These are phyloP conservation scores for Suhomyces sp. DNA, from an alignment of 805 yeast species.

Conservation along the genomic window DNA sequence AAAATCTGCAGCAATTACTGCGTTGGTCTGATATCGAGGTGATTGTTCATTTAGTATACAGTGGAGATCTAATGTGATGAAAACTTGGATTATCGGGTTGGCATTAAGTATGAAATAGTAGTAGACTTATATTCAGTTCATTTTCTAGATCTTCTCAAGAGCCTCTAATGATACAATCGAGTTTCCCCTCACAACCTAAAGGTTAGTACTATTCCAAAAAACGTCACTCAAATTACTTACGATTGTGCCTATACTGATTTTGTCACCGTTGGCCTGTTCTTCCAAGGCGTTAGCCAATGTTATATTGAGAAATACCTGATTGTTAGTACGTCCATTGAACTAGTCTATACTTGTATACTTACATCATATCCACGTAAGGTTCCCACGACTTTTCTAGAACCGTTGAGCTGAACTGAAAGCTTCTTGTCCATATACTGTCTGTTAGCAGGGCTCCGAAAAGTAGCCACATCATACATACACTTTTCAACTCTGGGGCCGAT, in stretches of 20 bases:
- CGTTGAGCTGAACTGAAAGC: constrained; percentile 71
- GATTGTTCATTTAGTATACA: not conserved
- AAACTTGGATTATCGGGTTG: not conserved
- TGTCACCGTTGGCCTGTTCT: constrained; percentile 48
- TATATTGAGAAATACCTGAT: constrained; percentile 60
- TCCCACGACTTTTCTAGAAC: constrained; percentile 76
- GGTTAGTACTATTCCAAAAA: constrained; percentile 15
- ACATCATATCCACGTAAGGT: constrained; percentile 81
- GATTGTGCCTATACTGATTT: constrained; percentile 60
- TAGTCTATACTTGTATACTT: constrained; percentile 13
- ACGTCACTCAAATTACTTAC: constrained; percentile 31
- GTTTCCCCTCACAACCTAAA: constrained; percentile 67
- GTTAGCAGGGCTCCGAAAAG: constrained; percentile 18
- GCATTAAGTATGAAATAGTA: not conserved
- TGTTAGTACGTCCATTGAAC: constrained; percentile 14
- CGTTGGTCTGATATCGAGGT: not conserved
- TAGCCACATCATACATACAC: constrained; percentile 33
- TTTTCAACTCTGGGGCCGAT: constrained; percentile 60
- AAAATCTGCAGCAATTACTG: not conserved
- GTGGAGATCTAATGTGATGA: not conserved
- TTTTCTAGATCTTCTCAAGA: constrained; percentile 27
- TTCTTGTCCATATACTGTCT: constrained; percentile 72
- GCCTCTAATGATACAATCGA: constrained; percentile 70
- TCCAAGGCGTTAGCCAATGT: constrained; percentile 73
- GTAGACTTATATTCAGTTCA: not conserved